Conservation (phyloP, 257 asterid genomes). For the Jacaranda mimosifolia region DNA sequence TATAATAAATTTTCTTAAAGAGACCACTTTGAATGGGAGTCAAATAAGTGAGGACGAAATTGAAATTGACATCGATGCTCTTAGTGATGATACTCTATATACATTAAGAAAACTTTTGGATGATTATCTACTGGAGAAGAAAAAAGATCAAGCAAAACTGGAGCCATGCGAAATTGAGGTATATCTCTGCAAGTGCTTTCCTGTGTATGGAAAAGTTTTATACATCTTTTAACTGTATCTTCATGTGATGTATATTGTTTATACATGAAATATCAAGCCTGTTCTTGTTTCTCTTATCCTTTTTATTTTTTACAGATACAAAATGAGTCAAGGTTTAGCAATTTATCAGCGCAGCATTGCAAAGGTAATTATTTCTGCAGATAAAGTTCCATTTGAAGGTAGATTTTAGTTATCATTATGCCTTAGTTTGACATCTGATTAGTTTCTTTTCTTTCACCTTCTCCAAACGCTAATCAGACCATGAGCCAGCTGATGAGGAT, state of each 20-base stretch:
- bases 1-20: constrained; percentile 62
- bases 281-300: neutral
- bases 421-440: constrained; percentile 5
- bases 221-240: neutral
- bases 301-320: constrained; percentile 41
- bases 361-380: constrained; percentile 43
- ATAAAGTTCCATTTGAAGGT: neutral
- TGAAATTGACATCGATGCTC: constrained; percentile 71
- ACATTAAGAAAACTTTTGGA: constrained; percentile 62
- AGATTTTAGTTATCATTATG: neutral
- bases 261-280: neutral
- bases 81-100: constrained; percentile 59
- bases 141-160: constrained; percentile 44
- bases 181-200: neutral
- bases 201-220: neutral
- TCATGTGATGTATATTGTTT: neutral
- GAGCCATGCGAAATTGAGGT: constrained; percentile 60
- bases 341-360: constrained; percentile 46
- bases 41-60: constrained; percentile 69
- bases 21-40: constrained; percentile 45
- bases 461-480: constrained; percentile 37
- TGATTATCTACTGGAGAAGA: constrained; percentile 51
- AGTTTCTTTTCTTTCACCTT: constrained; percentile 7
- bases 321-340: constrained; percentile 59
- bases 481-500: constrained; percentile 56